Conservation (phyloP, 2,329 filamentous ascomycete species). For the Colletotrichum eleusines region DNA sequence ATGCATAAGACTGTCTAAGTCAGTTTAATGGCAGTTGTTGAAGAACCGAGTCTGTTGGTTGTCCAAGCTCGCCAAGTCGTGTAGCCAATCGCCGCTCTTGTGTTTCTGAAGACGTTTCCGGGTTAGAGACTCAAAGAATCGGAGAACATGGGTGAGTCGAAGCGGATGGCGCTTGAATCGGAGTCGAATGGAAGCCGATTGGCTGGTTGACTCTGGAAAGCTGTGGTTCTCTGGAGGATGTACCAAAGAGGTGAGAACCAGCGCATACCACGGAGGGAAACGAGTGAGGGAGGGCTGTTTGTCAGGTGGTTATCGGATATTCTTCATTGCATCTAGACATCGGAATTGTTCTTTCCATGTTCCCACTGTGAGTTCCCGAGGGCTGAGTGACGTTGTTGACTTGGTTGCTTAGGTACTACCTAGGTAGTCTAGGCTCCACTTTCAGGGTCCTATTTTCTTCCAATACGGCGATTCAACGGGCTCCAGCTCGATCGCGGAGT, state of each 20-base stretch:
- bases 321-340: slow-evolving; percentile 16
- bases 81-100: not conserved
- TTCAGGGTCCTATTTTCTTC: slow-evolving; percentile 35
- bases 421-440: slow-evolving; percentile 25
- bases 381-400: slow-evolving; percentile 42
- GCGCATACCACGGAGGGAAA: not conserved
- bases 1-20: not conserved
- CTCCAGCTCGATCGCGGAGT: slow-evolving; percentile 31
- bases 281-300: not conserved
- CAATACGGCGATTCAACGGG: slow-evolving; percentile 37
- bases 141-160: slow-evolving; percentile 2
- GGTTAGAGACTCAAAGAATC: not conserved
- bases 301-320: slow-evolving; percentile 6
- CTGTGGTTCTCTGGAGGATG: not conserved
- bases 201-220: not conserved
- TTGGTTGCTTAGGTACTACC: slow-evolving; percentile 21
- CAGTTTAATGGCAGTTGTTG: not conserved
- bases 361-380: slow-evolving; percentile 31
- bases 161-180: not conserved
- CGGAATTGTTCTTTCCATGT: slow-evolving; percentile 12
- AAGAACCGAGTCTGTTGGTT: not conserved
- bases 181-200: not conserved
- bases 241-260: slow-evolving; percentile 7
- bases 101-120: slow-evolving; percentile 6
- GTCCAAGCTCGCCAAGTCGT: slow-evolving; percentile 12